phyloP scores from a whole-genome alignment of 2,329 filamentous ascomycete species.

The Cercospora zeae-maydis region DNA sequence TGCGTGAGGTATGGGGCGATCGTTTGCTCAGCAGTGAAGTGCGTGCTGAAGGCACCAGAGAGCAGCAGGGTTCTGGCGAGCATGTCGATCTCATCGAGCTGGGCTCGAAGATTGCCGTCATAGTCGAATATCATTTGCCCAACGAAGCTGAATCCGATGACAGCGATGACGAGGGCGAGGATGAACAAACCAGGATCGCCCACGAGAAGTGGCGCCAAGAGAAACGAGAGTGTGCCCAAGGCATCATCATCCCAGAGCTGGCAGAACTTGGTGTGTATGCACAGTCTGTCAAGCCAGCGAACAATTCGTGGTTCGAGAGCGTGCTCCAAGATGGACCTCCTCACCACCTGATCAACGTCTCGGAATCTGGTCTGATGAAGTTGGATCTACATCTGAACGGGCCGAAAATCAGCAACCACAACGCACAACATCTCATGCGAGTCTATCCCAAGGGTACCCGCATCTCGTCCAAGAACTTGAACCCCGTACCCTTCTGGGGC shows the following conservation, averaged over 20 bases:
- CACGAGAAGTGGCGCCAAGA: slow-evolving; percentile 54
- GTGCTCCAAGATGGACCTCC: slow-evolving; percentile 51
- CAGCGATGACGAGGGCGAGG: slow-evolving; percentile 37
- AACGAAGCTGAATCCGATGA: slow-evolving; percentile 48
- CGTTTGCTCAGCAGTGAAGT: slow-evolving; percentile 58
- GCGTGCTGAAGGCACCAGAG: slow-evolving; percentile 54
- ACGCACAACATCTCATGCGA: slow-evolving; percentile 64
- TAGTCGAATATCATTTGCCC: slow-evolving; percentile 63
- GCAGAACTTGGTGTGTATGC: slow-evolving; percentile 65
- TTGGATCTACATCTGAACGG: slow-evolving; percentile 37
- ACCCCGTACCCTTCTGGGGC: slow-evolving; percentile 62
- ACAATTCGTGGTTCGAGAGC: slow-evolving; percentile 63
- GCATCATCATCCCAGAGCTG: slow-evolving; percentile 60
- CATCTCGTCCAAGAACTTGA: slow-evolving; percentile 63
- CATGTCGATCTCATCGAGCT: slow-evolving; percentile 60
- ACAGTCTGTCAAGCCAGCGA: slow-evolving; percentile 63
- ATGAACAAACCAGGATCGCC: slow-evolving; percentile 42
- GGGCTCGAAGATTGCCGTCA: slow-evolving; percentile 61
- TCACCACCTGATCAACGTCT: slow-evolving; percentile 67
- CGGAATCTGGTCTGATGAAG: slow-evolving; percentile 61
- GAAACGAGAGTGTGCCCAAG: slow-evolving; percentile 47
- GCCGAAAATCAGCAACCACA: slow-evolving; percentile 56
- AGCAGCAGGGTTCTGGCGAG: slow-evolving; percentile 51
- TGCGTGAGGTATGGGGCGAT: slow-evolving; percentile 60
- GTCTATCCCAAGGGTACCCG: slow-evolving; percentile 67